Percentiles rank a stretch among this genome's conserved stretches.
Conservation (phyloP, 148 eudicot genomes). For the Vaccinium myrtillus region DNA sequence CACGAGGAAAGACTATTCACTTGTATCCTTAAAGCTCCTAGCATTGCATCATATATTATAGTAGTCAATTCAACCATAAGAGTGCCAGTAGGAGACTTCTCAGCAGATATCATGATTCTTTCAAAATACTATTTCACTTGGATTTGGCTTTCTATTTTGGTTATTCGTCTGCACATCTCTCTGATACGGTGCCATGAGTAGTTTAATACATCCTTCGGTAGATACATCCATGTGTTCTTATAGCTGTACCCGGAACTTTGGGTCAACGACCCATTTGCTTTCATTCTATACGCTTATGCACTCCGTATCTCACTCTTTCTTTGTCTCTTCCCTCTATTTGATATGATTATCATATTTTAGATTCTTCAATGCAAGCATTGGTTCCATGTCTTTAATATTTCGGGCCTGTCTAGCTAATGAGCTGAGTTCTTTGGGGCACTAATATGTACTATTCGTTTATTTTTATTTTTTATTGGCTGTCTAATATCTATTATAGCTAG, state of each 20-base stretch:
- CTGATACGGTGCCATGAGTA: background rate
- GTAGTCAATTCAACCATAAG: no score
- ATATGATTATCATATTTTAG: background rate
- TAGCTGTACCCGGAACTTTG: slow-evolving; percentile 4
- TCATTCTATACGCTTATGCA: background rate
- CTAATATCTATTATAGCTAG: background rate
- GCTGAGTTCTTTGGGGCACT: background rate
- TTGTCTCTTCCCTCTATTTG: background rate
- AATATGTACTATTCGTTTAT: background rate
- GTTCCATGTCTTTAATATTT: background rate
- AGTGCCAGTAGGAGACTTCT: no score
- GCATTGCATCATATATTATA: no score
- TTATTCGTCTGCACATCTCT: background rate
- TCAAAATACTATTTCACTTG: background rate
- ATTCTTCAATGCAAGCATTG: background rate
- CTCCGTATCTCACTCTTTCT: background rate
- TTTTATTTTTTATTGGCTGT: no score
- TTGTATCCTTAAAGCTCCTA: no score
- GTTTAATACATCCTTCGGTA: background rate
- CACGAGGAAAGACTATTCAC: no score
- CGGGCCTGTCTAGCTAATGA: background rate
- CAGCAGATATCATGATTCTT: no score
- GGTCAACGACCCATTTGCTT: background rate
- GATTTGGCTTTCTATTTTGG: background rate
- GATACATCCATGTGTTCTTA: background rate